phyloP scores from a whole-genome alignment of 1,284 basidiomycete species.

The Sporisorium reilianum region DNA sequence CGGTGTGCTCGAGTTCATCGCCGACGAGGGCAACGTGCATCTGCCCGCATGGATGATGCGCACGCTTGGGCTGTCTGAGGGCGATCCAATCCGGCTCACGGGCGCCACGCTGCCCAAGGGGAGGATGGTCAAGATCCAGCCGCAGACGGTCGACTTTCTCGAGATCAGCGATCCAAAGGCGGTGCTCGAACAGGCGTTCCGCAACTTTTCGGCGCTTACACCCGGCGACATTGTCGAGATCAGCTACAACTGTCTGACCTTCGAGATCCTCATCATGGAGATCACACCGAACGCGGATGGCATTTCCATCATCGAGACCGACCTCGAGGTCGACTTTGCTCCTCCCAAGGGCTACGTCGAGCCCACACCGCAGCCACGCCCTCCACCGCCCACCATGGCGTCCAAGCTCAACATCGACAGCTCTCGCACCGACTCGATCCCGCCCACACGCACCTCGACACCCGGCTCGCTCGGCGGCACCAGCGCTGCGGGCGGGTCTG shows the following conservation, averaged over 20 bases:
- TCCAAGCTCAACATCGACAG: slow-evolving; percentile 93
- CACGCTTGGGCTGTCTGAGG: slow-evolving; percentile 89
- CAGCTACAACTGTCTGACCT: slow-evolving; percentile 79
- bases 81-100: slow-evolving; percentile 92
- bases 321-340: slow-evolving; percentile 83
- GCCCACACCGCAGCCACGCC: slow-evolving; percentile 82
- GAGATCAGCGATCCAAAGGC: slow-evolving; percentile 92
- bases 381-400: slow-evolving; percentile 91
- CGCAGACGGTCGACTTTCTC: slow-evolving; percentile 93
- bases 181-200: slow-evolving; percentile 92
- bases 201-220: slow-evolving; percentile 82
- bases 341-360: slow-evolving; percentile 81
- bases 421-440: slow-evolving; percentile 57
- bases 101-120: slow-evolving; percentile 91
- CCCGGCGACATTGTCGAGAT: slow-evolving; percentile 72
- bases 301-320: slow-evolving; percentile 92
- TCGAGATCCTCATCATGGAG: slow-evolving; percentile 96
- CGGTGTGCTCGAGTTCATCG: slow-evolving; percentile 98
- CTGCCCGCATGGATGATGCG: slow-evolving; percentile 99
- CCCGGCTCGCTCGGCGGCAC: slow-evolving; percentile 53
- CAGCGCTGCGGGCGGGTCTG: slow-evolving; percentile 35
- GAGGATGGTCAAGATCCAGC: slow-evolving; percentile 95
- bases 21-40: slow-evolving; percentile 94
- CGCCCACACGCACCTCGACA: slow-evolving; percentile 69
- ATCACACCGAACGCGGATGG: slow-evolving; percentile 80